Conservation (phyloP, 1,139 yeast genomes). For the Suhomyces yuchorum region DNA sequence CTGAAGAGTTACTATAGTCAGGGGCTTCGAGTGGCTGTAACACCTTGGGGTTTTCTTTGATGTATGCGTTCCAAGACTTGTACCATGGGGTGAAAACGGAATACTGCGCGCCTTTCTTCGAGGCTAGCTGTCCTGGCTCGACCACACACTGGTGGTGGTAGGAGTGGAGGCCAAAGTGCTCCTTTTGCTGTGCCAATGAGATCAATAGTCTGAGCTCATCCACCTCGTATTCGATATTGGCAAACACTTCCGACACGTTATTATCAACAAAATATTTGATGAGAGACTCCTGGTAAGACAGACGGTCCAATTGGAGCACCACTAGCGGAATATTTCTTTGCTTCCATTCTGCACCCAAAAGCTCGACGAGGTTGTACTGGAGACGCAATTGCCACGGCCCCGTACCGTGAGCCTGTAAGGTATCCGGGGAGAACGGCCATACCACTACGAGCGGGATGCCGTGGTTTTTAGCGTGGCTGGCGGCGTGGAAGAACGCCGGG, state of each 20-base stretch:
- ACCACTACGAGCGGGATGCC: slow-evolving; percentile 16
- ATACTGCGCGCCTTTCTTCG: slow-evolving; percentile 49
- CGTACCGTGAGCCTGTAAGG: slow-evolving; percentile 42
- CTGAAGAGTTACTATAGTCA: not conserved
- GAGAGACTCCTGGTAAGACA: slow-evolving; percentile 25
- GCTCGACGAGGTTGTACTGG: slow-evolving; percentile 33
- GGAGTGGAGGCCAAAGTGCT: slow-evolving; percentile 26
- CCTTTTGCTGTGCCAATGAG: slow-evolving; percentile 19
- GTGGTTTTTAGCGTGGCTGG: slow-evolving; percentile 5
- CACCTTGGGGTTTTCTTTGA: slow-evolving; percentile 18
- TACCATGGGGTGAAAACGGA: slow-evolving; percentile 59
- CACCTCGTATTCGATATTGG: slow-evolving; percentile 52
- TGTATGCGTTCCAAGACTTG: slow-evolving; percentile 44
- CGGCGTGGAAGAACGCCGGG: slow-evolving; percentile 16
- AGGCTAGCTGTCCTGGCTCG: slow-evolving; percentile 43
- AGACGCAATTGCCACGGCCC: slow-evolving; percentile 47
- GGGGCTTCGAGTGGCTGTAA: slow-evolving; percentile 7
- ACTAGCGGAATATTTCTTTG: slow-evolving; percentile 43
- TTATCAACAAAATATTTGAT: slow-evolving; percentile 27
- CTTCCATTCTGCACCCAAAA: slow-evolving; percentile 31
- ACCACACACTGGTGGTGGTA: slow-evolving; percentile 53
- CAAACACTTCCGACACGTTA: slow-evolving; percentile 34
- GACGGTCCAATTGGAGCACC: slow-evolving; percentile 31
- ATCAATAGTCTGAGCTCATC: slow-evolving; percentile 50
- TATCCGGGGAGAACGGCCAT: slow-evolving; percentile 35